These are phyloP conservation scores for Orbilia quercus DNA, from an alignment of 2,329 filamentous ascomycete species.

Conservation along the genomic window DNA sequence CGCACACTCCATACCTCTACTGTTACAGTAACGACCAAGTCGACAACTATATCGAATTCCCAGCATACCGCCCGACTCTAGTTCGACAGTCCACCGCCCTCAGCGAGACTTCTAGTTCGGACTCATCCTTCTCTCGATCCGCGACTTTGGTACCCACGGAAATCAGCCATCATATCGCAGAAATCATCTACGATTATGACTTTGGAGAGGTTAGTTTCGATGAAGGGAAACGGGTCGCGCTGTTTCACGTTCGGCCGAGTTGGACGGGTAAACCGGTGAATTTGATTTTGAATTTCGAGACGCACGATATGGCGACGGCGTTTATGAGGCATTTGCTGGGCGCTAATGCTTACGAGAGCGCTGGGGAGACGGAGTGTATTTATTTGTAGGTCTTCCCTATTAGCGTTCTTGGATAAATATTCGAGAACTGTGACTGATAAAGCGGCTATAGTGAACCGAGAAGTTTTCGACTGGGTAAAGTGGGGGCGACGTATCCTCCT, in stretches of 20 bases:
- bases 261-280: constrained; percentile 47
- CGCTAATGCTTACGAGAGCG: constrained; percentile 33
- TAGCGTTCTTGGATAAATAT: background rate
- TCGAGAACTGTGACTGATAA: constrained; percentile 7
- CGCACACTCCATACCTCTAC: constrained; percentile 54
- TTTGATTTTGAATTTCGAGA: constrained; percentile 52
- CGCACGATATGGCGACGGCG: constrained; percentile 34
- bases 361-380: constrained; percentile 49
- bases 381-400: constrained; percentile 37
- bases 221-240: constrained; percentile 44
- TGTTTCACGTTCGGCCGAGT: constrained; percentile 44
- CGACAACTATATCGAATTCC: constrained; percentile 55
- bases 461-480: constrained; percentile 42
- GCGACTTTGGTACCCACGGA: constrained; percentile 28
- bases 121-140: constrained; percentile 22
- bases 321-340: constrained; percentile 54
- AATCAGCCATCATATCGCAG: constrained; percentile 44
- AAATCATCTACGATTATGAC: constrained; percentile 54
- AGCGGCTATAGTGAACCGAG: constrained; percentile 37
- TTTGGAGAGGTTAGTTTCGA: constrained; percentile 53
- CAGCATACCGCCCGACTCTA: constrained; percentile 43
- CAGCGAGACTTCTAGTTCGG: constrained; percentile 26
- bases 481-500: constrained; percentile 37
- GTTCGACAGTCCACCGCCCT: constrained; percentile 38
- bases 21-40: constrained; percentile 51